A percentile compares a stretch with the other conserved stretches of the same genome.
Evolutionary conservation across 176 grass and related monocot species (phyloP).

Genomic region (Eleusine coracana): DNA sequence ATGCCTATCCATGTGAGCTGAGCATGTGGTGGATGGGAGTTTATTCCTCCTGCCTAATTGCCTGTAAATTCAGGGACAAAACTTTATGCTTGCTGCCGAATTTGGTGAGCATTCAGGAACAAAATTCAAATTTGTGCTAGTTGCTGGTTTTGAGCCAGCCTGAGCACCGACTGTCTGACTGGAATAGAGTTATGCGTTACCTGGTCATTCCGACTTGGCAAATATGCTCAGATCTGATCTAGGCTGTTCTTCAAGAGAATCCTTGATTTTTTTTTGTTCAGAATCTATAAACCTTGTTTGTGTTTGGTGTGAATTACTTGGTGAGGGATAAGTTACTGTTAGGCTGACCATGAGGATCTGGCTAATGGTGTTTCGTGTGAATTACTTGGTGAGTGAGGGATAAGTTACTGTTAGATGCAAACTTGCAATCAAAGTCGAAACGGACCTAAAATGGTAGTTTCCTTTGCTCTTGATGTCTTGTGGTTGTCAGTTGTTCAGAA

Average conservation of each 20-base stretch:
- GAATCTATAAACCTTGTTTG: background rate
- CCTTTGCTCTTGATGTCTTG: background rate
- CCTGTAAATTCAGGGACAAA: background rate
- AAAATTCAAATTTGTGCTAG: background rate
- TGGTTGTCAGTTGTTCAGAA: background rate
- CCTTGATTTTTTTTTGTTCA: background rate
- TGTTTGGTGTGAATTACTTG: background rate
- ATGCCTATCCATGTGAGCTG: background rate
- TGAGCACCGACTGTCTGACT: background rate
- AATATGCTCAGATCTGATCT: background rate
- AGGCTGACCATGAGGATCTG: background rate
- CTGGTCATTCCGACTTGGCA: background rate
- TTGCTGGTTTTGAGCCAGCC: background rate
- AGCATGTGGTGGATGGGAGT: conserved; percentile 2
- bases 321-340: no score
- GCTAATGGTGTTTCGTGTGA: background rate
- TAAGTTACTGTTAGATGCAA: conserved; percentile 6
- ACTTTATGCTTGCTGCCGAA: background rate
- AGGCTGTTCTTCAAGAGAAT: background rate
- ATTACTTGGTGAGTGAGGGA: background rate
- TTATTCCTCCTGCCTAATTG: background rate
- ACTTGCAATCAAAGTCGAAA: background rate
- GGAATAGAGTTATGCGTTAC: background rate
- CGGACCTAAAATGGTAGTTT: background rate
- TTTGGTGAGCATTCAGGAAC: conserved; percentile 1